phyloP scores from a whole-genome alignment of 2,329 filamentous ascomycete genomes.

The Fusarium sp. region DNA sequence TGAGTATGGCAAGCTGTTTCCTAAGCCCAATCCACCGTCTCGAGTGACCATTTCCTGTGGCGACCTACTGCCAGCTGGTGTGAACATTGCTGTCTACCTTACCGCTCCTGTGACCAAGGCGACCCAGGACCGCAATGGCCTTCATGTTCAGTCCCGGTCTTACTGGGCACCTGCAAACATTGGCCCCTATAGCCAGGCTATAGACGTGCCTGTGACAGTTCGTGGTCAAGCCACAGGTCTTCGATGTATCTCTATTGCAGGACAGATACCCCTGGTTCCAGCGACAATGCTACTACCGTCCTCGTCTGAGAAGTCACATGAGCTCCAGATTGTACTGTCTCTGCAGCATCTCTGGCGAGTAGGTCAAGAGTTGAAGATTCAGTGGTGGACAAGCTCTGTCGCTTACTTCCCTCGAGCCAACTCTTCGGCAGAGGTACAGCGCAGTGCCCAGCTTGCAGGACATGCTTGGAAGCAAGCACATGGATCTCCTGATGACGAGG shows the following conservation, averaged over 20 bases:
- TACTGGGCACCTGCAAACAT: constrained; percentile 99
- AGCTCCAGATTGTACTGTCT: constrained; percentile 76
- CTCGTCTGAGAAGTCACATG: constrained; percentile 59
- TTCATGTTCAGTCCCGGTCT: constrained; percentile 93
- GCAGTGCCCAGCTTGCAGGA: constrained; percentile 61
- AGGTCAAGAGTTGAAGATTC: constrained; percentile 78
- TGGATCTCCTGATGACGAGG: constrained; percentile 60
- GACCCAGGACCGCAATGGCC: constrained; percentile 65
- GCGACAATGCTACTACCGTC: constrained; percentile 78
- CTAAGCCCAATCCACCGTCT: constrained; percentile 84
- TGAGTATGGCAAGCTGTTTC: constrained; percentile 83
- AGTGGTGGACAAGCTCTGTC: constrained; percentile 82
- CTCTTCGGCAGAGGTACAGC: constrained; percentile 49
- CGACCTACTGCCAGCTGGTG: constrained; percentile 70
- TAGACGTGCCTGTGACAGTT: constrained; percentile 63
- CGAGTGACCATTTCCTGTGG: constrained; percentile 88
- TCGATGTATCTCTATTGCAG: constrained; percentile 77
- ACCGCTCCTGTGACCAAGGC: constrained; percentile 55
- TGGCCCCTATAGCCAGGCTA: constrained; percentile 94
- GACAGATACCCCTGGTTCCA: constrained; percentile 91
- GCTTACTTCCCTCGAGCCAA: constrained; percentile 75
- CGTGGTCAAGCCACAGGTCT: constrained; percentile 40
- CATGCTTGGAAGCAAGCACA: constrained; percentile 66
- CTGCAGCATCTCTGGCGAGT: constrained; percentile 94
- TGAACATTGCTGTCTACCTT: constrained; percentile 73